Percentiles rank a stretch among this genome's conserved stretches.
Evolutionary conservation across 495 filamentous ascomycete genomes (phyloP).

Genomic region (Friedmanniomyces simplex): DNA sequence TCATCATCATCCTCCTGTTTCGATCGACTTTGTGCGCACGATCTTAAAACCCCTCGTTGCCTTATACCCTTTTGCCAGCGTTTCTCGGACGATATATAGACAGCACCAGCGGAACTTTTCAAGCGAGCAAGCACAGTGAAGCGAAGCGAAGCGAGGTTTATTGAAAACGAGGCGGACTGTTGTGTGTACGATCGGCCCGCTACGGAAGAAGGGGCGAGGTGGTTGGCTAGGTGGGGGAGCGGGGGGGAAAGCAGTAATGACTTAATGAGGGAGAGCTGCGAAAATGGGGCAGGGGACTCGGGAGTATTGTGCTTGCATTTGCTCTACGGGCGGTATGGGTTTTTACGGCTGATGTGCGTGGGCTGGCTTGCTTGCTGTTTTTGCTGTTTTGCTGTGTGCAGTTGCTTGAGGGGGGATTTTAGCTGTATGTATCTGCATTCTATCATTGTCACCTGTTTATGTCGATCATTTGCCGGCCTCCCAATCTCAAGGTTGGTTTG

Average conservation of each 20-base stretch:
- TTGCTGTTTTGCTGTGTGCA: too few relatives aligned
- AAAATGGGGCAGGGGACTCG: background rate
- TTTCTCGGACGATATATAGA: constrained; percentile 10
- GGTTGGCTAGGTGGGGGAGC: background rate
- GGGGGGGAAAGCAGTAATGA: constrained; percentile 1
- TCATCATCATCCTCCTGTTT: too few relatives aligned
- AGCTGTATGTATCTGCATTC: too few relatives aligned
- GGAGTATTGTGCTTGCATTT: too few relatives aligned
- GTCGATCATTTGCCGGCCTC: too few relatives aligned
- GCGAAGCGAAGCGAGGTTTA: background rate
- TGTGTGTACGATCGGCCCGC: constrained; percentile 1
- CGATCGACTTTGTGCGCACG: too few relatives aligned
- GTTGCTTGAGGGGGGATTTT: too few relatives aligned
- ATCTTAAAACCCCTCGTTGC: too few relatives aligned
- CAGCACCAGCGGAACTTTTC: constrained; percentile 2
- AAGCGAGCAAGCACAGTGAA: constrained; percentile 9
- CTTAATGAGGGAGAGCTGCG: background rate
- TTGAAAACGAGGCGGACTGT: background rate
- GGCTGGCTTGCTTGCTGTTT: background rate
- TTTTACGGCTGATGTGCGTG: background rate
- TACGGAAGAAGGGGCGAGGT: background rate
- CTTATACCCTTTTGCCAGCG: constrained; percentile 20
- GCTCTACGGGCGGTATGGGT: background rate
- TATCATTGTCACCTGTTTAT: too few relatives aligned
- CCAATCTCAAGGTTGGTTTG: too few relatives aligned